Base-by-base conservation (phyloP, 805 yeast species). In the Candida arabinofermentans region DNA sequence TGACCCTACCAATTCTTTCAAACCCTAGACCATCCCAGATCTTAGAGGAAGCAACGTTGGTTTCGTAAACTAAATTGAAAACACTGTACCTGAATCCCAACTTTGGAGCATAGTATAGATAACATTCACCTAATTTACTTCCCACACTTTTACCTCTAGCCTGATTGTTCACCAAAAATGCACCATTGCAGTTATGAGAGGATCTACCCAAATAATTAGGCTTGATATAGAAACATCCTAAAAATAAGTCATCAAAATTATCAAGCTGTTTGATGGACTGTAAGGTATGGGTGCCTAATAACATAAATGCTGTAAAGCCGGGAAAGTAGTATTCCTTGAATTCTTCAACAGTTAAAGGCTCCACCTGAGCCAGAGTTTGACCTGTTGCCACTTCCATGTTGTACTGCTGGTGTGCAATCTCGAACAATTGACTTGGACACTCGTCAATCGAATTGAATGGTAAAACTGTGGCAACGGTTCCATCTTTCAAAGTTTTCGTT, bases 11-110 rank as follows among this genome's bases (percentile, higher is more conserved):
- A 29, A 87, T 80, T 38, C 88, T 67, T 12, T 84, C 83, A 52
- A 89, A 90, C 2, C 95, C 95, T 21, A 90, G 69, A 1, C 68
- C 51, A 38, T 89, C 96, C 97, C 98, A 90, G 40, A 86, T 83
- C 53, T 66, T 72, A 53, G 70, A 59, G 53, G 95, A 85, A 3
- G 89, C 96, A 3, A 65, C 66, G 57, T 90, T 90, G 2, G 89
- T 81, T 37, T 72, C 93, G 57, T 83, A 90, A 0, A 90, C 98
- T 37, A 90, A 70, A 61, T 90, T 90, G 71, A 86, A 90, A 12
- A 90, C 91, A 6, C 91, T 82, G 55, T 86, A 86, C 5, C 72
- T 77, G 62, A 83, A 90, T 0, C 96, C 96, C 24, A 90, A 64
- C 37, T 71, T 54, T 0, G 95, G 90, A 0, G 93, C 96, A 77